A percentile compares a stretch with the other conserved stretches of the same genome.
These are phyloP conservation scores for Lactifluus rugatus DNA, from an alignment of 768 basidiomycete genomes.

Conservation along the genomic window DNA sequence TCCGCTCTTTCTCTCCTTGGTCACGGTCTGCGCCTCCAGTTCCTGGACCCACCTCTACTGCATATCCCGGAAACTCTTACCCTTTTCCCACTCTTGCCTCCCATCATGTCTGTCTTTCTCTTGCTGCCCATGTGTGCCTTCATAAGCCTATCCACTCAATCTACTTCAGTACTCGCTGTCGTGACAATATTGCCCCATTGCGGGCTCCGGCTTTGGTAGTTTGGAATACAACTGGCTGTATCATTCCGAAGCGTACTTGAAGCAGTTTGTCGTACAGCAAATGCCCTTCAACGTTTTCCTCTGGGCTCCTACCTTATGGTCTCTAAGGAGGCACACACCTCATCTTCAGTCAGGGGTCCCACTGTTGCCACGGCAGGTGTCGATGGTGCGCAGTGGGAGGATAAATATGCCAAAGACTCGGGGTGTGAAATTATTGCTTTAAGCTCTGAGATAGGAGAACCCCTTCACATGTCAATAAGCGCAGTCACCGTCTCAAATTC, in stretches of 20 bases:
- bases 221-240: constrained; percentile 96
- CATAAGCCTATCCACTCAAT: constrained; percentile 91
- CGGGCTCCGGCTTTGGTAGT: constrained; percentile 91
- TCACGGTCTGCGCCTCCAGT: too few species aligned
- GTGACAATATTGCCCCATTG: constrained; percentile 79
- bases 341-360: too few species aligned
- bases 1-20: too few species aligned
- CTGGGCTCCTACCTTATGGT: constrained; percentile 95
- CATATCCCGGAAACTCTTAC: too few species aligned
- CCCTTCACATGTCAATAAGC: constrained; percentile 97
- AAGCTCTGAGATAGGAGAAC: constrained; percentile 94
- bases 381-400: constrained; percentile 83
- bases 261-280: constrained; percentile 70
- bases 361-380: too few species aligned
- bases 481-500: constrained; percentile 90
- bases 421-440: constrained; percentile 97
- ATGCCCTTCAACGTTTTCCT: constrained; percentile 99
- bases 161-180: constrained; percentile 82
- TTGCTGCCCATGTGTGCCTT: too few species aligned
- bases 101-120: too few species aligned
- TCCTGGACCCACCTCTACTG: too few species aligned
- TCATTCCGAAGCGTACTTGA: constrained; percentile 91
- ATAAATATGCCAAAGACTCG: constrained; percentile 86
- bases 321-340: constrained; percentile 93
- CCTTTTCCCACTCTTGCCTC: too few species aligned